Base-by-base conservation (phyloP, 2,329 filamentous ascomycete genomes). In the Phaeosphaeria sp. region DNA sequence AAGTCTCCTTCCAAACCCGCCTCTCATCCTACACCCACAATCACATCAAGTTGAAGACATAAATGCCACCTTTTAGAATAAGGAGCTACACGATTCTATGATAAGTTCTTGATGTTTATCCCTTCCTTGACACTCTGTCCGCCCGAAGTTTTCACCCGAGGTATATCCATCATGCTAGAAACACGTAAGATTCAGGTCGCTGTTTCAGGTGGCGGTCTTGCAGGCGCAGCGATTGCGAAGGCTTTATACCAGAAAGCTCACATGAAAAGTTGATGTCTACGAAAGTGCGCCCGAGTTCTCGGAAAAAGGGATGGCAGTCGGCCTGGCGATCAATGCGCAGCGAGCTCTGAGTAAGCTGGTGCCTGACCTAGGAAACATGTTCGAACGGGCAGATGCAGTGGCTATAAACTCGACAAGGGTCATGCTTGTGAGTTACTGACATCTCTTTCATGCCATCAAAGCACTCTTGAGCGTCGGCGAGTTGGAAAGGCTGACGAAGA, bases 231-330 rank as follows among this genome's bases (percentile, higher is more conserved):
- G 17, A 74, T 80, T 5, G 71, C 76, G 7, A 71, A 68, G 0
- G 76, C 70, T 23, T 62, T 79, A 11, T 54, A 65, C n/a, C 73
- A 74, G 49, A 62, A 72, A 25, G 44, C 57, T 4, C 71, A 78
- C 52, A 60, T 79, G n/a, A 25, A 59, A 73, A 20, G 65, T 76
- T 6, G 65, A 71, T 30, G 69, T 80, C n/a, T 79, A 76, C 62
- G 78, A 80, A 52, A 57, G 69, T 1, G 73, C 64, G 66, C 20
- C 55, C 50, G 42, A 55, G 53, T 59, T 76, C 73, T 62, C 59
- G 52, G 63, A 78, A 46, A 65, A 76, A 21, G 78, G 78, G 9
- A 73, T 75, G 2, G 77, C 75, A 6, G 62, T 80, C 13, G 77
- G 74, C 2, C 62, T 80, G n/a, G 74, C 78, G 50, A 64, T 64